Evolutionary conservation across 1,139 yeast genomes (phyloP), one percentile per base, ranked within the genome.

Genomic region (Geotrichum restrictum): DNA sequence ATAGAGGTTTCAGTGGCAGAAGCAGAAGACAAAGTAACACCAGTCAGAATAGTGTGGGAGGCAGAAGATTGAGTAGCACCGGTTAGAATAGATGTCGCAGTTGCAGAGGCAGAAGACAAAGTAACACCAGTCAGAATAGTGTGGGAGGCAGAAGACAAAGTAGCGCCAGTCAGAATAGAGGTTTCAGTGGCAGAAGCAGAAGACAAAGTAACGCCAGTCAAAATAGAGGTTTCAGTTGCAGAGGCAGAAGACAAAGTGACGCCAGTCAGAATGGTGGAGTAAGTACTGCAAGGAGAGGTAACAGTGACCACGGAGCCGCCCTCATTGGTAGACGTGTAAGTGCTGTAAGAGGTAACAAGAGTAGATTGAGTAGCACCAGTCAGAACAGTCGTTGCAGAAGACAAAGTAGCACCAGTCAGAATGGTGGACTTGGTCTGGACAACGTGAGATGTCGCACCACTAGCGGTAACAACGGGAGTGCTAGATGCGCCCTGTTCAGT

Each of bases 261-360:
- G n/a, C n/a, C n/a, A 16, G 45, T 38, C 29, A 38, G 13, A 38
- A 38, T 29, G 21, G 14, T 29, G 2, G 42, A n/a, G n/a, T n/a
- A n/a, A n/a, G n/a, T n/a, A n/a, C n/a, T n/a, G n/a, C n/a, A 13
- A 18, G 37, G 11, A 31, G 45, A 40, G 1, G 39, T 31, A 1
- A 36, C 16, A 14, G 48, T 49, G 22, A 50, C 24, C 13, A 49
- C 46, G 19, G 14, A n/a, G 2, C 42, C 42, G n/a, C n/a, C 42
- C 14, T 39, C 16, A 13, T 36, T 33, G 6, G 22, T 37, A 6
- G 48, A 24, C 42, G 48, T 36, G 2, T 22, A 10, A 8, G 29
- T 27, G 6, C 36, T 22, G 24, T 22, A n/a, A 21, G 19, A 19
- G 7, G 42, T 11, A 19, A 2, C 21, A 3, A 10, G 7, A 29